Base-by-base conservation (phyloP, 768 basidiomycete species). In the Rhodotorula graminis region DNA sequence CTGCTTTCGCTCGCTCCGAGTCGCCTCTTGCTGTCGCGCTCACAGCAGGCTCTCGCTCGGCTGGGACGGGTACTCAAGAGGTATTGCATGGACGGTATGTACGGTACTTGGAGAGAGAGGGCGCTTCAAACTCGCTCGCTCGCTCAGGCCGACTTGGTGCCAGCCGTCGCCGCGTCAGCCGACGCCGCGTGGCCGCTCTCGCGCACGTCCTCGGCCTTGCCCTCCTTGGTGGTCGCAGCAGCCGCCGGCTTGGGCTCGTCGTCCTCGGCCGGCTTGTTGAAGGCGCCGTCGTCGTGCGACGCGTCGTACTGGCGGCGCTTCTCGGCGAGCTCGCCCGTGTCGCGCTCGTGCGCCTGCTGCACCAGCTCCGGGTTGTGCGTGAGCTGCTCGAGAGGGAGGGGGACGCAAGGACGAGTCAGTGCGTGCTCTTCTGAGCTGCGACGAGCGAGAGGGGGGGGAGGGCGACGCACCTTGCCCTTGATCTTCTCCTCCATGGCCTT, bases 391-490 rank as follows among this genome's bases (percentile, higher is more conserved):
- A 15, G 47, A 44, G 25, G 15, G 31, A n/a, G 27, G 25, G 23
- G 10, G 14, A 37, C 37, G 37, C 37, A 37, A 37, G 5, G 37
- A 37, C 5, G 67, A 37, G 5, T 15, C 5, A 7, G 33, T 27
- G 10, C 31, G 42, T 40, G 2, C 10, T 3, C 25, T n/a, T 29
- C 37, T 37, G 4, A 37, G 29, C 52, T 44, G 9, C 8, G 18
- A 3, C 23, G 37, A 21, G 29, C n/a, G 52, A 29, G 21, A 15
- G 52, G 15, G 49, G 27, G 12, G 8, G 37, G 2, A 40, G 12
- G 9, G 33, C 5, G 12, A 31, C 61, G 33, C 15, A 72, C 64
- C 67, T 73, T 73, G 31, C 72, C 72, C 67, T 73, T 73, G 67
- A 73, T 33, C 33, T 57, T 50, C 50, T 73, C 72, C 47, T 57